Percentiles rank a stretch among this genome's conserved stretches.
These are phyloP conservation scores for Monosporozyma aerobia DNA, from an alignment of 805 yeast species.

Conservation along the genomic window DNA sequence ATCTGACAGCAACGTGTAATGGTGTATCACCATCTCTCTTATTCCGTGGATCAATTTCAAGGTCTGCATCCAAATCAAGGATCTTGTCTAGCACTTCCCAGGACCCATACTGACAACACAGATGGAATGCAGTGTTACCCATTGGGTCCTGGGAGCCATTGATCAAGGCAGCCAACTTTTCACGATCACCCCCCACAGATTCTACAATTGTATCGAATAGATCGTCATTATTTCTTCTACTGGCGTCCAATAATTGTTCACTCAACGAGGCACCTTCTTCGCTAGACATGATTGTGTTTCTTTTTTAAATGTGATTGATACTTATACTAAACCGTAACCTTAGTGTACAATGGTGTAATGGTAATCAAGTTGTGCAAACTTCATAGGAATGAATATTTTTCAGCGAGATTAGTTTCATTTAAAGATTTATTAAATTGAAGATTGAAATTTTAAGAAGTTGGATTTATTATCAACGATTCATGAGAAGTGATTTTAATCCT, in stretches of 20 bases:
- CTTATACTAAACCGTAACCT: neutral
- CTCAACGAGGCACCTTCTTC: conserved; percentile 62
- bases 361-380: neutral
- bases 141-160: conserved; percentile 68
- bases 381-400: neutral
- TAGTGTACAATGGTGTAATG: neutral
- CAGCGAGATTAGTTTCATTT: neutral
- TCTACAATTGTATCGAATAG: conserved; percentile 50
- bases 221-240: conserved; percentile 81
- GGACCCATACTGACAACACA: conserved; percentile 73
- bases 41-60: conserved; percentile 77
- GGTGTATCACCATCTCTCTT: conserved; percentile 73
- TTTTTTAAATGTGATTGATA: conserved; percentile 3
- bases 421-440: neutral
- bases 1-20: conserved; percentile 74
- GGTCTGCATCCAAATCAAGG: conserved; percentile 73
- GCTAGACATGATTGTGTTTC: conserved; percentile 2
- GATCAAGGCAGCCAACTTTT: conserved; percentile 40
- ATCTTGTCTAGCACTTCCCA: conserved; percentile 77
- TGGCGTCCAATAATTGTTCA: conserved; percentile 78
- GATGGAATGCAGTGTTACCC: conserved; percentile 72
- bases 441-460: neutral
- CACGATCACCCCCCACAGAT: conserved; percentile 30
- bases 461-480: neutral
- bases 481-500: neutral